Percentiles rank a stretch among this genome's conserved stretches.
These are phyloP conservation scores for Patellifolia procumbens DNA, from an alignment of 179 eudicot species.

Conservation along the genomic window DNA sequence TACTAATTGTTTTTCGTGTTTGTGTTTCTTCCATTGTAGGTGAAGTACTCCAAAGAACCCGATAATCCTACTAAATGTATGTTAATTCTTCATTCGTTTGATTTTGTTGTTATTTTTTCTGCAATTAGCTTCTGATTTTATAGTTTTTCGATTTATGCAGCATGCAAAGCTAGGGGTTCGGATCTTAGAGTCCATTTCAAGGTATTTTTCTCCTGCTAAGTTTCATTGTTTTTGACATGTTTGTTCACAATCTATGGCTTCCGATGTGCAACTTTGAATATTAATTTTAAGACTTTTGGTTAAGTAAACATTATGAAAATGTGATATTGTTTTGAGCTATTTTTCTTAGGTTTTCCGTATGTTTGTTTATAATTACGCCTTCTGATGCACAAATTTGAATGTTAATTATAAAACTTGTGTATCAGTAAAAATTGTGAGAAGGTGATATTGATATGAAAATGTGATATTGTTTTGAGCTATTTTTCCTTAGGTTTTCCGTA, in stretches of 20 bases:
- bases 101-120: not conserved
- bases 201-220: slow-evolving; percentile 20
- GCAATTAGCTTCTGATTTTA: not conserved
- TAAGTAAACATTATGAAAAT: no score
- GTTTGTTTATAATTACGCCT: no score
- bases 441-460: no score
- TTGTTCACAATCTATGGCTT: not conserved
- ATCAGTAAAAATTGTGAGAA: no score
- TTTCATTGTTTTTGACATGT: not conserved
- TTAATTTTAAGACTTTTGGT: no score
- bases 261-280: no score
- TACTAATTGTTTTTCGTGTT: not conserved
- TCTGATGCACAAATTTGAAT: no score
- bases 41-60: slow-evolving; percentile 64
- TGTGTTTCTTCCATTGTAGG: slow-evolving; percentile 25
- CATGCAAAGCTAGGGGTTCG: slow-evolving; percentile 56
- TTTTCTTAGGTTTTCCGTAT: no score
- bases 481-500: no score
- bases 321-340: no score
- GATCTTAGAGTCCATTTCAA: slow-evolving; percentile 53
- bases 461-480: no score
- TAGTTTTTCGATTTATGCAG: slow-evolving; percentile 7
- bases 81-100: not conserved
- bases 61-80: slow-evolving; percentile 62
- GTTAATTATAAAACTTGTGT: no score